Evolutionary conservation across 768 basidiomycete genomes (phyloP), one percentile per base, ranked within the genome.

Genomic region (Lentinula sp.): DNA sequence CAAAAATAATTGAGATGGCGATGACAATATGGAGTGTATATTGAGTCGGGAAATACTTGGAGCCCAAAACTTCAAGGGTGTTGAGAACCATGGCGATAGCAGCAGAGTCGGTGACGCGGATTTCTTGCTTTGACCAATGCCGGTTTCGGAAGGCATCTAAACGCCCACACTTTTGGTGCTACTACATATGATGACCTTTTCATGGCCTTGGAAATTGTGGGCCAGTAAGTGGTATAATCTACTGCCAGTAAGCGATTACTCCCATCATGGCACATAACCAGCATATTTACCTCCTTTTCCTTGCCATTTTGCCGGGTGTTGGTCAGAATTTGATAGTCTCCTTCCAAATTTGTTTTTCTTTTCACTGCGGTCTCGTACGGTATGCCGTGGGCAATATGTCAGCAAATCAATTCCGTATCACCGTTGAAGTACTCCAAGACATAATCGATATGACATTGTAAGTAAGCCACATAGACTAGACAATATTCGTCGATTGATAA

Each of bases 11-110:
- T 9, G 82, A 59, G 11, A 86, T 55, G 18, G 70, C 75, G n/a
- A 84, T 52, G 45, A 75, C 63, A 10, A 78, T 79, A 63, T 86
- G 87, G 13, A 80, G 68, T 61, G 81, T 79, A 72, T 89, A 90
- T 60, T 81, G 71, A 0, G 79, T 75, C 0, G 87, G 85, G 35
- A 88, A 75, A 63, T 83, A 73, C 0, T 72, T 59, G 9, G 76
- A 72, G 48, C 70, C 70, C 8, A 75, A 73, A 5, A 72, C 72
- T 31, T 74, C 76, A 18, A 77, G 66, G 1, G 84, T 73, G 62
- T 80, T 78, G 61, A 87, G 76, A 23, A 86, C 85, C 85, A 87
- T 86, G 49, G 18, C 32, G 32, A 10, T 34, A 28, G 11, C 13
- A n/a, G 32, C 8, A 13, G 5, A 28, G 28, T 28, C 28, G 28